Evolutionary conservation across 2,329 filamentous ascomycete genomes (phyloP), one percentile per base, ranked within the genome.

Genomic region (Alternaria sp.): DNA sequence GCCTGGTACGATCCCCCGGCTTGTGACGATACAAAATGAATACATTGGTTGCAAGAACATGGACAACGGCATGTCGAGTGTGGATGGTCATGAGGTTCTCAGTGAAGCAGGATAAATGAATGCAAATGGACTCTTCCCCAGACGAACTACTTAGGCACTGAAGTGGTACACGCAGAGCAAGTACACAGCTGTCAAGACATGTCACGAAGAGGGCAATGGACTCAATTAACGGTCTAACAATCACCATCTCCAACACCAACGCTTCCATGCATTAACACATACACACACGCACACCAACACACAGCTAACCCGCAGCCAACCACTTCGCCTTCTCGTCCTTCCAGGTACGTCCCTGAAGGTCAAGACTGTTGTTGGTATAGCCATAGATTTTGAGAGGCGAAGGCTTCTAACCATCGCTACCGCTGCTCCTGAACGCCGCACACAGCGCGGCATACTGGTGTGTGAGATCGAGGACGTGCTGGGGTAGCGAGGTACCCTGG

Each of bases 371-470:
- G 44, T 61, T 61, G 46, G 59, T 59, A 23, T 62, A 54, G 19
- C 56, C 50, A n/a, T 45, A 82, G 17, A 57, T 26, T 11, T 26
- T 32, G 25, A 59, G 50, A 59, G 56, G n/a, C 17, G 25, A 36
- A 26, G 43, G 50, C 26, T 51, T 53, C 69, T 86, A 95, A 73
- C 90, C 91, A 73, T 97, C 94, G 25, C 91, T 97, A 5, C 96
- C 96, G 75, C 90, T 96, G 86, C 94, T 98, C 74, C 93, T 89
- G 83, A 99, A 99, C 1, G 93, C 93, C 19, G 95, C 94, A 79
- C 96, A 99, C 36, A 99, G 85, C 60, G 93, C 93, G 19, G 95
- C 96, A 78, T 99, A 99, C 78, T 97, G 92, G 80, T 99, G 95
- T 25, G 96, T 98, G 63, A 99, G 83, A 78, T 98, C 95, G 58